These are phyloP conservation scores for Avena eriantha DNA, from an alignment of 176 grass and related monocot species.

Conservation along the genomic window DNA sequence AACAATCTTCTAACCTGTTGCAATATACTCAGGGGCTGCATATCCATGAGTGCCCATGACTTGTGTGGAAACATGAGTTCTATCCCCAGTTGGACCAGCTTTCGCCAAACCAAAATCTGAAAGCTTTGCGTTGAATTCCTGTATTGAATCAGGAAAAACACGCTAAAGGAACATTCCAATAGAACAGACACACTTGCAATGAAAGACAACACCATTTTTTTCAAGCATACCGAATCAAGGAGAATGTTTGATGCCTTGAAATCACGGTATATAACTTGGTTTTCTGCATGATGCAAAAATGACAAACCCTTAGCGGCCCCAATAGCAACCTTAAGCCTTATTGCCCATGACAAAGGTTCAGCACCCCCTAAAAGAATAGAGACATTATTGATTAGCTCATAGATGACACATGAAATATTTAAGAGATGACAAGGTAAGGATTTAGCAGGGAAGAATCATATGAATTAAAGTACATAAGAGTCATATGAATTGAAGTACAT, in stretches of 20 bases:
- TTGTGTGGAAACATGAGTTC: slow-evolving; percentile 98
- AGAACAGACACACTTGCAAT: not conserved
- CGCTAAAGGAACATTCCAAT: not conserved
- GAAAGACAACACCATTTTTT: not conserved
- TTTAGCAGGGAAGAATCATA: slow-evolving; percentile 14
- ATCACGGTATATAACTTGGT: slow-evolving; percentile 97
- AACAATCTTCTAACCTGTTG: slow-evolving; percentile 68
- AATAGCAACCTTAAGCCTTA: slow-evolving; percentile 91
- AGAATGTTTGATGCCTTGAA: slow-evolving; percentile 99
- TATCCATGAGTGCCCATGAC: slow-evolving; percentile 99
- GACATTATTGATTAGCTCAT: slow-evolving; percentile 36
- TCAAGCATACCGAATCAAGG: slow-evolving; percentile 86
- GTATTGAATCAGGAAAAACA: slow-evolving; percentile 45
- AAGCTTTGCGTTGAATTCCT: slow-evolving; percentile 94
- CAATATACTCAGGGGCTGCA: slow-evolving; percentile 96
- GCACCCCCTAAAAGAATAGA: slow-evolving; percentile 62
- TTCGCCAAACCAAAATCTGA: slow-evolving; percentile 99
- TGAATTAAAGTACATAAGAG: slow-evolving; percentile 47
- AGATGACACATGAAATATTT: slow-evolving; percentile 8
- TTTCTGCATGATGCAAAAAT: slow-evolving; percentile 90
- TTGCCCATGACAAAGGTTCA: slow-evolving; percentile 85
- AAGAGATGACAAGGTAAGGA: not conserved
- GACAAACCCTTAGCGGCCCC: slow-evolving; percentile 93
- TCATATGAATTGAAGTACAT: slow-evolving; percentile 33
- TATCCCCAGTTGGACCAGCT: slow-evolving; percentile 95